A percentile compares a stretch with the other conserved stretches of the same genome.
These are phyloP conservation scores for Torrubiella hemipterigena DNA, from an alignment of 2,329 filamentous ascomycete genomes.

Conservation along the genomic window DNA sequence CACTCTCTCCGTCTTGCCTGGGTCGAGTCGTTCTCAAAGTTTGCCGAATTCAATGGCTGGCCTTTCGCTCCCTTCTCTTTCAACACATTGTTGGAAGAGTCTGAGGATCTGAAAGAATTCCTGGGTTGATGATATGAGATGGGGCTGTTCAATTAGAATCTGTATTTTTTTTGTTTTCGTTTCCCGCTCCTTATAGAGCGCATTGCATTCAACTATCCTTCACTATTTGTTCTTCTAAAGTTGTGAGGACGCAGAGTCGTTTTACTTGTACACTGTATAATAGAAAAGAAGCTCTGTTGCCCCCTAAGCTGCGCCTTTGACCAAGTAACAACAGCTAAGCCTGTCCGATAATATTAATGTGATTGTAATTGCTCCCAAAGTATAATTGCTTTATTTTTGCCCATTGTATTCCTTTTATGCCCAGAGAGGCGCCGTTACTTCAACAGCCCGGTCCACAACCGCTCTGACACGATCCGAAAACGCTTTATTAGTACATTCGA, in stretches of 20 bases:
- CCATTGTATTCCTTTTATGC: conserved; percentile 18
- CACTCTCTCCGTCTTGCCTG: conserved; percentile 85
- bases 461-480: conserved; percentile 76
- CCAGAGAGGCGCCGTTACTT: conserved; percentile 72
- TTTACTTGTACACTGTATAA: no score
- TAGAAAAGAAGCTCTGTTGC: conserved; percentile 3
- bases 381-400: conserved; percentile 1
- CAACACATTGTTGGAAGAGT: conserved; percentile 71
- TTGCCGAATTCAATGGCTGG: conserved; percentile 83
- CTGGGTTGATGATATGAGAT: conserved; percentile 24
- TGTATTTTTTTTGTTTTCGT: conserved; percentile 10
- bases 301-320: conserved; percentile 16
- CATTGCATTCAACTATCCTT: no score
- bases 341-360: background rate
- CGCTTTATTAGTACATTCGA: conserved; percentile 71
- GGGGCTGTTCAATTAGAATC: conserved; percentile 4
- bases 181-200: no score
- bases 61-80: conserved; percentile 87
- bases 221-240: no score
- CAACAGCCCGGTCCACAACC: conserved; percentile 80
- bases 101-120: conserved; percentile 49
- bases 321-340: conserved; percentile 6
- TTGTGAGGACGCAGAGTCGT: no score
- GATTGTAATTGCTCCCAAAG: background rate
- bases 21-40: conserved; percentile 97